Evolutionary conservation across 2,329 filamentous ascomycete species (phyloP), one percentile per base, ranked within the genome.

Genomic region (Microdochium nivale): DNA sequence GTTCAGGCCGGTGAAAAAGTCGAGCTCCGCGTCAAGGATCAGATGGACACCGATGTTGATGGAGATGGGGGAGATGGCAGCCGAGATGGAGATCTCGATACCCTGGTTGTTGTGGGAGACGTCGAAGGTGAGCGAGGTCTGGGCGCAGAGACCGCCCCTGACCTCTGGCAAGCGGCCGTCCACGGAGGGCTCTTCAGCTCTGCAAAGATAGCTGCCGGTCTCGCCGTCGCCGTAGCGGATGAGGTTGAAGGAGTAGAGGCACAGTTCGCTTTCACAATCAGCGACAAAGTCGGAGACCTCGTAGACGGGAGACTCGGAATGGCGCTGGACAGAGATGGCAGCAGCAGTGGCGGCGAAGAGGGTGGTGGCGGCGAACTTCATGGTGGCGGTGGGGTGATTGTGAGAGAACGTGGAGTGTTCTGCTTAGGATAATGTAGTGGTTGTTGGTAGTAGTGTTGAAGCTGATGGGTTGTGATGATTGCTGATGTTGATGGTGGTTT

Each of bases 291-390:
- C 21, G 48, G 48, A 35, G 13, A 49, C 48, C 33, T 49, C 48
- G 48, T 49, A 49, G 48, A 32, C 32, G 32, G 48, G 24, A 11
- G 11, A 30, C 27, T 30, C 27, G 48, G 48, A 40, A 11, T 25
- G 40, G 19, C 24, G 21, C 19, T 25, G 11, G 8, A 46, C 24
- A 25, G 40, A 13, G 40, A 19, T 19, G 32, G 48, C 48, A 24
- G 48, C 32, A 23, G 33, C 48, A 35, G 27, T 35, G 24, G 48
- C 32, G 21, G 24, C 48, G 32, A 49, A 49, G 30, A 49, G 21
- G 48, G 48, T 35, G 48, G 48, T 21, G 25, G 48, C 48, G n/a
- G 48, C 35, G 30, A 40, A 49, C 48, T 49, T 49, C 48, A 49
- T 49, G 27, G 27, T 30, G 5, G 27, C 27, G 27, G 11, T 30